Conservation (phyloP, 2,329 filamentous ascomycete genomes). For the Aspergillus sp. region DNA sequence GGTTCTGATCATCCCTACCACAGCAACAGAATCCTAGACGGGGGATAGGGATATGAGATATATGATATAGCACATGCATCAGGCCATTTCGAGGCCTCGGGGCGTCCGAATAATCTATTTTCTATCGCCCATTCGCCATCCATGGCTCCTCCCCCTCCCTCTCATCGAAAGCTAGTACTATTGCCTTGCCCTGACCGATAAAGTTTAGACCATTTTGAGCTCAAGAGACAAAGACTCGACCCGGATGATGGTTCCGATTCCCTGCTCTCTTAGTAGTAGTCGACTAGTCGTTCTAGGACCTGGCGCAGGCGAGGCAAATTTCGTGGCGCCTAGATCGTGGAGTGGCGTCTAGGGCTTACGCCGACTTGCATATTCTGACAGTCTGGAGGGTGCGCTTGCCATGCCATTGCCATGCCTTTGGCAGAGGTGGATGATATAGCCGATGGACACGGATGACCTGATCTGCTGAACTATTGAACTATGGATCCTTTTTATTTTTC, state of each 20-base stretch:
- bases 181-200: constrained; percentile 7
- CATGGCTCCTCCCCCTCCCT: not conserved
- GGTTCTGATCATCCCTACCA: constrained; percentile 8
- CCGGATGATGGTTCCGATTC: not conserved
- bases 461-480: constrained; percentile 4
- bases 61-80: constrained; percentile 5
- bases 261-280: not conserved
- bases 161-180: not conserved
- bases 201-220: constrained; percentile 3
- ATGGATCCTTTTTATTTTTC: not conserved
- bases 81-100: not conserved
- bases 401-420: not conserved
- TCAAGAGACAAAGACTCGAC: not conserved
- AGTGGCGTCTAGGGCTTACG: constrained; percentile 4
- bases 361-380: not conserved
- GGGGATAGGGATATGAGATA: not conserved
- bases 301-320: not conserved
- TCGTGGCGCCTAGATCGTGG: constrained; percentile 5
- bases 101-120: not conserved
- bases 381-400: not conserved
- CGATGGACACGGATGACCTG: not conserved
- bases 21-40: not conserved
- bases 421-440: constrained; percentile 5
- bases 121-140: not conserved
- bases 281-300: not conserved